Conservation (phyloP, 768 basidiomycete species). For the Plicaturopsis crispa region DNA sequence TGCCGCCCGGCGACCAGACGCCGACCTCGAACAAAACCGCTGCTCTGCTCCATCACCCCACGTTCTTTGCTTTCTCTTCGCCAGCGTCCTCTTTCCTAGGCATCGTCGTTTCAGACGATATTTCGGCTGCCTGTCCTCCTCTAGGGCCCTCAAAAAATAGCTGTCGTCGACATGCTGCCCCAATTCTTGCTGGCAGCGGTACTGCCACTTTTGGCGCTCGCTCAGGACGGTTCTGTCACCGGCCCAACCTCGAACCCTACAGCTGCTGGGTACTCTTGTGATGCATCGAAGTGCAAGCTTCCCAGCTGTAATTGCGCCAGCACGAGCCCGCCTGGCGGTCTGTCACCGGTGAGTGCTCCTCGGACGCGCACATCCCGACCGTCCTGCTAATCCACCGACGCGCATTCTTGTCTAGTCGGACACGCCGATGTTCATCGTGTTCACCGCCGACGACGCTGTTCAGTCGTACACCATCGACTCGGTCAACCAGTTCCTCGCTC, state of each 20-base stretch:
- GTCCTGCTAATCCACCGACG: no score
- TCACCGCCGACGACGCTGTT: slow-evolving; percentile 71
- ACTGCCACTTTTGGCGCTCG: slow-evolving; percentile 14
- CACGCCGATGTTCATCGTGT: slow-evolving; percentile 61
- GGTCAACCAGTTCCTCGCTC: slow-evolving; percentile 67
- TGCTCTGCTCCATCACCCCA: no score
- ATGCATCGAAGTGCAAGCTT: slow-evolving; percentile 53
- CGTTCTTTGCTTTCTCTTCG: slow-evolving; percentile 11
- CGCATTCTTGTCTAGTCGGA: slow-evolving; percentile 33
- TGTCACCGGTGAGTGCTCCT: slow-evolving; percentile 43
- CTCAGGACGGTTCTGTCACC: slow-evolving; percentile 42
- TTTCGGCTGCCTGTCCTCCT: no score
- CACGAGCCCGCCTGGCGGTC: slow-evolving; percentile 63
- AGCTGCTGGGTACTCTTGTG: slow-evolving; percentile 68
- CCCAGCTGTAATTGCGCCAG: slow-evolving; percentile 72
- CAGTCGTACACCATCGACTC: slow-evolving; percentile 72
- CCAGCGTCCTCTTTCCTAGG: slow-evolving; percentile 5
- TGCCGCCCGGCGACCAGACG: no score
- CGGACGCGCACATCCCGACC: neutral
- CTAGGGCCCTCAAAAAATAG: no score
- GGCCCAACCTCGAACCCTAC: slow-evolving; percentile 43
- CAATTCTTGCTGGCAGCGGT: no score
- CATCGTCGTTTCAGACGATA: no score
- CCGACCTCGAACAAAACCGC: slow-evolving; percentile 69
- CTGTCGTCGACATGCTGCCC: no score